Conservation (phyloP, 139 green algal genomes). For the Marvania coccoides region DNA sequence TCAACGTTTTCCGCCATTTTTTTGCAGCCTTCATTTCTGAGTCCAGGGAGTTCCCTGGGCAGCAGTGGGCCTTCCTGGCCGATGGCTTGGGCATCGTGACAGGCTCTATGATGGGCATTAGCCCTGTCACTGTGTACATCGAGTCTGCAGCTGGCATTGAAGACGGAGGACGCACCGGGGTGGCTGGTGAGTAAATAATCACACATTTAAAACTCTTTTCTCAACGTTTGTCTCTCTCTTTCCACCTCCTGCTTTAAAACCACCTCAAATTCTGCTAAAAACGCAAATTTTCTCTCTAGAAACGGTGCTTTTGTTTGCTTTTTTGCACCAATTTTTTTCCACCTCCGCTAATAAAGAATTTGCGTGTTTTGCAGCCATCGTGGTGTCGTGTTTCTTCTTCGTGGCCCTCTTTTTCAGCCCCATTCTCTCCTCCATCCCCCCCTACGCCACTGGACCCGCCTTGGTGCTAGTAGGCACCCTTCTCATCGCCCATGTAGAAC, state of each 20-base stretch:
- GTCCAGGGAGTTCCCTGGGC: constrained; percentile 46
- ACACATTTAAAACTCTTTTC: not conserved
- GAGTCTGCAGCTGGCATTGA: constrained; percentile 64
- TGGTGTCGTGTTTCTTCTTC: constrained; percentile 52
- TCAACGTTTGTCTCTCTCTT: not conserved
- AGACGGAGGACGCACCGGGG: constrained; percentile 62
- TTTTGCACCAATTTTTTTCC: too few relatives aligned
- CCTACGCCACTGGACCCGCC: constrained; percentile 71
- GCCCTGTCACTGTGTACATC: constrained; percentile 61
- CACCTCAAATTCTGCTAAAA: too few relatives aligned
- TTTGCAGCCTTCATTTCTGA: constrained; percentile 54
- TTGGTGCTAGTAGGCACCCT: constrained; percentile 65
- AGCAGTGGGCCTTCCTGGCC: constrained; percentile 46
- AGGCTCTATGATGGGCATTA: constrained; percentile 65
- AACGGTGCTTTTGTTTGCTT: too few relatives aligned
- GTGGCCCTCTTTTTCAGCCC: constrained; percentile 77
- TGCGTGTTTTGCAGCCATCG: constrained; percentile 7
- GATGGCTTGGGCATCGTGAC: constrained; percentile 62
- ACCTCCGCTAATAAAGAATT: too few relatives aligned
- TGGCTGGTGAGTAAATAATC: not conserved
- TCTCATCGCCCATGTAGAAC: constrained; percentile 35
- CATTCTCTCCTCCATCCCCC: constrained; percentile 76
- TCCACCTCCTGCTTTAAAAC: too few relatives aligned
- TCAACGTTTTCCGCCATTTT: not conserved
- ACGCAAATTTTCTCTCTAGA: too few relatives aligned